Evolutionary conservation across 768 basidiomycete species (phyloP), one percentile per base, ranked within the genome.

Genomic region (Auricularia cornea): DNA sequence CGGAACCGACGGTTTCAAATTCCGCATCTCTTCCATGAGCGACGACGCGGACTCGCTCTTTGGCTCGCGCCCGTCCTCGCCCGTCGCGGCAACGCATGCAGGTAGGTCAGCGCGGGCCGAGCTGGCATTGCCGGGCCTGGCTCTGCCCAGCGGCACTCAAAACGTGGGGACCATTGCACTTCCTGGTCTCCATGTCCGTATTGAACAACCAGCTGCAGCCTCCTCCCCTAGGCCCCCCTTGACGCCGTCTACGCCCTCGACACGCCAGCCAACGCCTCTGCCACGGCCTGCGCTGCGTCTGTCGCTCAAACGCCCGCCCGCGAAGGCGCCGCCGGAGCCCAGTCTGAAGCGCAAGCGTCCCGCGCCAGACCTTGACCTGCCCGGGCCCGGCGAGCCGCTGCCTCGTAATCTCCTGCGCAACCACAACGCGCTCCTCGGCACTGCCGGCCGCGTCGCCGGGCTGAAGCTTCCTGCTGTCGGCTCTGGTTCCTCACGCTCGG

Each of bases 91-190:
- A 66, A 77, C 66, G 67, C 71, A 76, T 72, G 78, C 77, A 87
- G 87, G 87, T 87, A 90, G 87, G 86, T 87, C 86, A 77, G 83
- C 83, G 65, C 84, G 84, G 57, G 75, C 26, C 20, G 6, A 18
- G 23, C 44, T 86, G 72, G 86, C 86, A 60, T 78, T 88, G 59
- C 84, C 86, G 69, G 77, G 80, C 69, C 73, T 75, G 65, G 65
- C 72, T 66, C 69, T 73, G 75, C 75, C 78, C 59, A 57, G 40
- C 54, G 57, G 60, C 76, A 77, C 81, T 86, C 82, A 89, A 88
- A 91, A 92, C 84, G 90, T 92, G 90, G 90, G 89, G 90, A 88
- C 90, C 89, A 91, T 91, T 92, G 90, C 90, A 92, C 90, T 92
- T 90, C 89, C 89, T 91, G 90, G 90, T 84, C 89, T 89, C 89